phyloP scores from a whole-genome alignment of 2,329 filamentous ascomycete genomes.

The Neonectria faginata region DNA sequence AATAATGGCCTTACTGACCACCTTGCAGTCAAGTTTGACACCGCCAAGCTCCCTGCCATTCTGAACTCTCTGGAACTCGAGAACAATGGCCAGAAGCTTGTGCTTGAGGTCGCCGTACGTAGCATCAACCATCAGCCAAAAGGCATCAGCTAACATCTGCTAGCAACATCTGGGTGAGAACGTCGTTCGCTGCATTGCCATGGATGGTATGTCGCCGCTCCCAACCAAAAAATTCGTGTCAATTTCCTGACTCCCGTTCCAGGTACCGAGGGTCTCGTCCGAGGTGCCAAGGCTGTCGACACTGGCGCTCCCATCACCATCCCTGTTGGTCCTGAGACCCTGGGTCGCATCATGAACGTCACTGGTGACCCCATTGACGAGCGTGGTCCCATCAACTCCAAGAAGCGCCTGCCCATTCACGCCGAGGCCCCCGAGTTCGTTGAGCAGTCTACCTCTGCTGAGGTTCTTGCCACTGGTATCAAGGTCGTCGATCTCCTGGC shows the following conservation, averaged over 20 bases:
- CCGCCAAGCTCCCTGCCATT: constrained; percentile 92
- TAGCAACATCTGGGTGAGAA: constrained; percentile 99
- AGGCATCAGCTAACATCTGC: constrained; percentile 52
- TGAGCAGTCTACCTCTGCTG: constrained; percentile 95
- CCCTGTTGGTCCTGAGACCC: constrained; percentile 90
- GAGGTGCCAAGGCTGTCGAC: constrained; percentile 86
- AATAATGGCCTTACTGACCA: constrained; percentile 41
- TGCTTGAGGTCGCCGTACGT: constrained; percentile 94
- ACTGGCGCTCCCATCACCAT: constrained; percentile 97
- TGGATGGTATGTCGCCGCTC: constrained; percentile 82
- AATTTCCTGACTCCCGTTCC: constrained; percentile 32
- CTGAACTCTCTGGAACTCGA: constrained; percentile 94
- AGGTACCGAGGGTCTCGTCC: constrained; percentile 99
- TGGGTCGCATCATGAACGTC: constrained; percentile 99
- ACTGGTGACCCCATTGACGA: constrained; percentile 99
- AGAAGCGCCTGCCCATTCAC: constrained; percentile 91
- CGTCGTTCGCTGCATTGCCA: constrained; percentile 99
- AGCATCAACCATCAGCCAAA: constrained; percentile 19
- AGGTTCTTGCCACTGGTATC: constrained; percentile 99
- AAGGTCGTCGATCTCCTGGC: constrained; percentile 99
- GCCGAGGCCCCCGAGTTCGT: constrained; percentile 90
- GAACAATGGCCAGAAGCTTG: constrained; percentile 93
- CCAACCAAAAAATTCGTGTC: constrained; percentile 36
- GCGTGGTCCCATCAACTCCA: constrained; percentile 96
- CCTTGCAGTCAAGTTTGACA: constrained; percentile 91